These are phyloP conservation scores for Gynostemma pentaphyllum DNA, from an alignment of 306 rosid species.

Conservation along the genomic window DNA sequence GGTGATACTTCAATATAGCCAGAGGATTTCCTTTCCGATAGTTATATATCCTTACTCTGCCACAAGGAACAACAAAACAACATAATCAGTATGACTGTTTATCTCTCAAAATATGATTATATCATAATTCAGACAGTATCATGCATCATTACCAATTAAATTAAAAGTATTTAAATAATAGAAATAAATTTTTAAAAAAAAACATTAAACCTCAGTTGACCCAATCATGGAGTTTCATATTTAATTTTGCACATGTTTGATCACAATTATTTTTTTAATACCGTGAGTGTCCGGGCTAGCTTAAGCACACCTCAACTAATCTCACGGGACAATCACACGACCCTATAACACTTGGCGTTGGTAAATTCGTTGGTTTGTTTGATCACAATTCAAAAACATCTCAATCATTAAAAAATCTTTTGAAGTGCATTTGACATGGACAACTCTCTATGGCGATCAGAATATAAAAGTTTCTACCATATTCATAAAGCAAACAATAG, in stretches of 20 bases:
- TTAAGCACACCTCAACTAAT: too few species aligned
- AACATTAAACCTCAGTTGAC: neutral
- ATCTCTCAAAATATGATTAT: neutral
- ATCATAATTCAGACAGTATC: neutral
- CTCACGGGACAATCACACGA: too few species aligned
- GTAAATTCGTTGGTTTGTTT: too few species aligned
- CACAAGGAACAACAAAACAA: constrained; percentile 17
- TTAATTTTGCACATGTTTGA: neutral
- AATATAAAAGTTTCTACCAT: neutral
- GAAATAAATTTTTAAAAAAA: too few species aligned
- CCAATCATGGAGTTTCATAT: neutral
- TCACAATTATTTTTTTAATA: too few species aligned
- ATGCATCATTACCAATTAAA: neutral
- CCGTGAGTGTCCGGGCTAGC: too few species aligned
- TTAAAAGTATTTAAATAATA: neutral
- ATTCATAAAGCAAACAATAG: neutral
- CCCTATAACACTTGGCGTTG: too few species aligned
- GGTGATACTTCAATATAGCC: constrained; percentile 85
- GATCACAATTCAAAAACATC: neutral
- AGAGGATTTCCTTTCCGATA: constrained; percentile 74
- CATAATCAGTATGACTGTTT: neutral
- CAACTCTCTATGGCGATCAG: neutral
- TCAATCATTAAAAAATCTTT: neutral
- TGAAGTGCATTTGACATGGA: neutral
- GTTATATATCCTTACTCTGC: constrained; percentile 72